Evolutionary conservation across 352 stramenopile genomes (phyloP), one percentile per base, ranked within the genome.

Genomic region (Salisapilia sapeloensis): DNA sequence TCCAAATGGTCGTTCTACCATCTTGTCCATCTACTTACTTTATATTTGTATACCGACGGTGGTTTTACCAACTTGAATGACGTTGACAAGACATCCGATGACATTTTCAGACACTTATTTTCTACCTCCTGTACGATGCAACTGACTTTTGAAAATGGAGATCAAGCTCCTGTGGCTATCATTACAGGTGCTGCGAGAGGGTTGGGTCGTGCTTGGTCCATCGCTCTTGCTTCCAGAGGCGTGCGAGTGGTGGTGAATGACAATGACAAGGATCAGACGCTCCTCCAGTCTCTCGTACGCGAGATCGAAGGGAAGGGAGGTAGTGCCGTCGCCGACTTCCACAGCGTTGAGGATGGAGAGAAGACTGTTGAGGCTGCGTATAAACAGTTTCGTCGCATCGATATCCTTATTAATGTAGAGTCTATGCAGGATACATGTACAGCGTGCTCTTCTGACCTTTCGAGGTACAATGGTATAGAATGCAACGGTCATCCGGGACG

Each of bases 341-440:
- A 74, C 45, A 58, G 46, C 31, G 61, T 75, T 11, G 55, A 48
- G 32, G 46, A 80, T 4, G 66, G 62, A 21, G 47, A 22, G 0
- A 50, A 50, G 24, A 58, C 77, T 20, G 59, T 70, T 2, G 49
- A 57, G 35, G 59, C 41, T 2, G 58, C 56, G 3, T 29, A 77
- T 35, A 46, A 71, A 21, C 34, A 32, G 22, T 82, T 65, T 34
- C 38, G 56, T 5, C 53, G 64, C 21, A 38, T 82, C 18, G 63
- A 82, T 37, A 82, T 82, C 46, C 58, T 82, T 40, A 76, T 82
- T 41, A 82, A 82, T 43, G 62, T 78, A 51, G 36, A 53, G n/a
- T n/a, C n/a, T n/a, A n/a, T n/a, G n/a, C n/a, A n/a, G n/a, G n/a
- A n/a, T n/a, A n/a, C n/a, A n/a, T n/a, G n/a, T n/a, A n/a, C n/a